These are phyloP conservation scores for Xylaria bambusicola DNA, from an alignment of 495 filamentous ascomycete species.

Conservation along the genomic window DNA sequence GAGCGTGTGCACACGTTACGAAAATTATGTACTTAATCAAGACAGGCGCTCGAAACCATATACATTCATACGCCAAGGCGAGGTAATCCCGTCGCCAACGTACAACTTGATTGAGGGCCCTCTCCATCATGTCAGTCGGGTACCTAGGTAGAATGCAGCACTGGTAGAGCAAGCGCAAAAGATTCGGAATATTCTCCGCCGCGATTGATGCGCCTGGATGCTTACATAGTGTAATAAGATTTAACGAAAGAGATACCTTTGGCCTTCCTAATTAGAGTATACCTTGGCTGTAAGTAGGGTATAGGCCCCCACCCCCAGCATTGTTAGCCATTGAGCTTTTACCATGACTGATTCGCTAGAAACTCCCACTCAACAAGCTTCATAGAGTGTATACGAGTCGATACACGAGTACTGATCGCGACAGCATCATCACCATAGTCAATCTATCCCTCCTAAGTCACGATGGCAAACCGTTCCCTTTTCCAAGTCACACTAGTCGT, in stretches of 20 bases:
- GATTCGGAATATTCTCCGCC: not conserved
- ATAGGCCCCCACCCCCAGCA: not conserved
- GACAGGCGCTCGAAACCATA: not conserved
- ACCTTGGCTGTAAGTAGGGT: not conserved
- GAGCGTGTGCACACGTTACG: not conserved
- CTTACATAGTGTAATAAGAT: not conserved
- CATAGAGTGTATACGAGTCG: not conserved
- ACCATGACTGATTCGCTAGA: not conserved
- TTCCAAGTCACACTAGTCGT: slow-evolving; percentile 17
- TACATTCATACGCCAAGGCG: too few species aligned
- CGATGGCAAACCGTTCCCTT: slow-evolving; percentile 12
- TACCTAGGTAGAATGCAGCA: too few species aligned
- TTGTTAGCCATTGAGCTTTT: not conserved
- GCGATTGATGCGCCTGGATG: not conserved
- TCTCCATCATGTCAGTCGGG: too few species aligned
- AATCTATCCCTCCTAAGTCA: not conserved
- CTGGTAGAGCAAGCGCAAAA: too few species aligned
- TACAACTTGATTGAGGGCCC: not conserved
- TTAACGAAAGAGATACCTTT: not conserved
- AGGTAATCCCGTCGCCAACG: too few species aligned
- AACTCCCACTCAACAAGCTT: not conserved
- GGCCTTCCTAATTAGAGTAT: slow-evolving; percentile 6
- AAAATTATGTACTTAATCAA: not conserved
- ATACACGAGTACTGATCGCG: not conserved
- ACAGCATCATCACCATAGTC: not conserved